phyloP scores from a whole-genome alignment of 257 asterid genomes.

The Craterostigma plantagineum region DNA sequence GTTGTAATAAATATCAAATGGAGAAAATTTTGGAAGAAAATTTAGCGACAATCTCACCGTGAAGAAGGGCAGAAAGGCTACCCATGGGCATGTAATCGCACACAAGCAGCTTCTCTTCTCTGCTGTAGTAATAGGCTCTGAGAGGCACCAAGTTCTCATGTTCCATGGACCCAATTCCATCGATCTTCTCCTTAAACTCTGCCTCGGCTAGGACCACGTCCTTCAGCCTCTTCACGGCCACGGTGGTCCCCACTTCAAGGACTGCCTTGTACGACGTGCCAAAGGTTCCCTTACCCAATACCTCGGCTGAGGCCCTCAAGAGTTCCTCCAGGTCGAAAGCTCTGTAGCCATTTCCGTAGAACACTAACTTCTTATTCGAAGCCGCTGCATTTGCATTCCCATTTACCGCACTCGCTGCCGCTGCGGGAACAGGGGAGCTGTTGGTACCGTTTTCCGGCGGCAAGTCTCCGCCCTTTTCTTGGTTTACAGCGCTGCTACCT shows the following conservation, averaged over 20 bases:
- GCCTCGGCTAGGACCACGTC: slow-evolving; percentile 42
- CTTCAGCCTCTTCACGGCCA: slow-evolving; percentile 79
- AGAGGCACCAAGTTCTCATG: slow-evolving; percentile 73
- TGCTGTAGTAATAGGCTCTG: slow-evolving; percentile 62
- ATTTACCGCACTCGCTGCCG: slow-evolving; percentile 24
- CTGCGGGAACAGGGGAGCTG: slow-evolving; percentile 21
- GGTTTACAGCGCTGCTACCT: slow-evolving; percentile 11
- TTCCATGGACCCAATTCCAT: slow-evolving; percentile 54
- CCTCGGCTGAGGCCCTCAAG: slow-evolving; percentile 53
- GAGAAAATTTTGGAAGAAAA: too few relatives aligned
- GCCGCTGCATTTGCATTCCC: slow-evolving; percentile 3
- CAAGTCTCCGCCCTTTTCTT: slow-evolving; percentile 23
- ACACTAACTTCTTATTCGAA: slow-evolving; percentile 24
- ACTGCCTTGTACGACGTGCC: slow-evolving; percentile 83
- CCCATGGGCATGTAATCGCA: slow-evolving; percentile 84
- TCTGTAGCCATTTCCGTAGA: slow-evolving; percentile 26
- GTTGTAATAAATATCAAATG: too few relatives aligned
- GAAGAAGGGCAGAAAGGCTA: slow-evolving; percentile 79
- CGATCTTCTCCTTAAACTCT: slow-evolving; percentile 61
- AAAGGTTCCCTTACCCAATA: slow-evolving; percentile 43
- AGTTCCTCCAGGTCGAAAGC: slow-evolving; percentile 44
- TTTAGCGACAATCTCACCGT: slow-evolving; percentile 24
- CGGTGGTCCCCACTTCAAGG: slow-evolving; percentile 58
- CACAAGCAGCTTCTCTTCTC: slow-evolving; percentile 85
- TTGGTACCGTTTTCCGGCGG: slow-evolving; percentile 28